These are phyloP conservation scores for Cryptosporidium meleagridis DNA, from an alignment of 169 alveolate genomes.

Conservation along the genomic window DNA sequence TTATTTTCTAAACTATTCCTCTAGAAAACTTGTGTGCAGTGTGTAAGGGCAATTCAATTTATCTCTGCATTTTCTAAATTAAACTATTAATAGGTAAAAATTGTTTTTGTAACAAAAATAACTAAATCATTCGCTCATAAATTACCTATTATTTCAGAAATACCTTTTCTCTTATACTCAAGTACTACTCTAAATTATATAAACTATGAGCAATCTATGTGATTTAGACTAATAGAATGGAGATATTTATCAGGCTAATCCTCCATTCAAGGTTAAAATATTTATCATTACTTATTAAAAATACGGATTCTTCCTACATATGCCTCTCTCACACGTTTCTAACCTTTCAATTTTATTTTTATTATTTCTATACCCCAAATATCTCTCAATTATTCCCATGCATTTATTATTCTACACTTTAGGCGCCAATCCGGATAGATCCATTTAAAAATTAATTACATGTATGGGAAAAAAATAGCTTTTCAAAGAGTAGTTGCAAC, in stretches of 20 bases:
- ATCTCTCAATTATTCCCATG: not conserved
- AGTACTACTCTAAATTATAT: not conserved
- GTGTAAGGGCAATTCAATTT: not conserved
- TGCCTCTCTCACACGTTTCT: not conserved
- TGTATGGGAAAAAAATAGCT: not conserved
- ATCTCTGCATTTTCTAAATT: not conserved
- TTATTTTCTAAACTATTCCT: not conserved
- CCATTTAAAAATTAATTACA: not conserved
- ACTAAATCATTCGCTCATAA: not conserved
- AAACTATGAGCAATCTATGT: not conserved
- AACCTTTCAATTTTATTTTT: not conserved
- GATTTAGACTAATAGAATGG: not conserved
- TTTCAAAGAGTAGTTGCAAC: not conserved
- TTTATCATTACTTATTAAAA: not conserved
- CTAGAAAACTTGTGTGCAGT: constrained; percentile 2
- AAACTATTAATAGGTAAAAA: not conserved
- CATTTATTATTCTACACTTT: not conserved
- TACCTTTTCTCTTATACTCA: not conserved
- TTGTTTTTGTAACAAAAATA: not conserved
- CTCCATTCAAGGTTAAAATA: not conserved
- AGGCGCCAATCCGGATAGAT: constrained; percentile 16
- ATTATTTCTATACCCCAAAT: not conserved
- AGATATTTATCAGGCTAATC: not conserved
- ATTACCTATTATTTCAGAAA: not conserved
- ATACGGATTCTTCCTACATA: not conserved